phyloP scores from a whole-genome alignment of 305 asterid species.

The Solanum hybrid region DNA sequence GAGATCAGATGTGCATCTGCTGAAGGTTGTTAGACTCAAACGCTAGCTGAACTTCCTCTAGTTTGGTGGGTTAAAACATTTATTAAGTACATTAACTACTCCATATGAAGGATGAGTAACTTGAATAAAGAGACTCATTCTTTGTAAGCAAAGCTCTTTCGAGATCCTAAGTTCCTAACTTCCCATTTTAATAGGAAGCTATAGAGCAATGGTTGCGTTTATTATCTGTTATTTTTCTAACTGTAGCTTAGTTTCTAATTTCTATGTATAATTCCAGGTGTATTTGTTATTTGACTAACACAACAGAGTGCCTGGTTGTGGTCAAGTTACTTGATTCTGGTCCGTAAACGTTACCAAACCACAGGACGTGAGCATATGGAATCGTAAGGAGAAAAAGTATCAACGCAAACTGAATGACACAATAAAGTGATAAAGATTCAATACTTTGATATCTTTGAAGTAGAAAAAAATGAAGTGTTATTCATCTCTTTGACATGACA shows the following conservation, averaged over 20 bases:
- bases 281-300: not conserved
- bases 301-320: not conserved
- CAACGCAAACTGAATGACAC: not conserved
- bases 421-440: not conserved
- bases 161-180: not conserved
- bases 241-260: not conserved
- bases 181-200: not conserved
- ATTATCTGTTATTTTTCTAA: not conserved
- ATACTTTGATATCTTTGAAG: not conserved
- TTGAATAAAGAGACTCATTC: not conserved
- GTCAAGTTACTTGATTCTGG: not conserved
- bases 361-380: not conserved
- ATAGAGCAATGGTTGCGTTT: not conserved
- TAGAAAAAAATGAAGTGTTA: not conserved
- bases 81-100: not conserved
- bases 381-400: not conserved
- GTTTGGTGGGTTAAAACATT: not conserved
- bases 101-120: not conserved
- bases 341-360: not conserved
- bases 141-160: not conserved
- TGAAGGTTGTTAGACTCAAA: not conserved
- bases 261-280: not conserved
- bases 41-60: not conserved
- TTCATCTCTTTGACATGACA: not conserved
- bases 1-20: not conserved